Evolutionary conservation across 345 rosid species (phyloP), one percentile per base, ranked within the genome.

Genomic region (Salix viminalis): DNA sequence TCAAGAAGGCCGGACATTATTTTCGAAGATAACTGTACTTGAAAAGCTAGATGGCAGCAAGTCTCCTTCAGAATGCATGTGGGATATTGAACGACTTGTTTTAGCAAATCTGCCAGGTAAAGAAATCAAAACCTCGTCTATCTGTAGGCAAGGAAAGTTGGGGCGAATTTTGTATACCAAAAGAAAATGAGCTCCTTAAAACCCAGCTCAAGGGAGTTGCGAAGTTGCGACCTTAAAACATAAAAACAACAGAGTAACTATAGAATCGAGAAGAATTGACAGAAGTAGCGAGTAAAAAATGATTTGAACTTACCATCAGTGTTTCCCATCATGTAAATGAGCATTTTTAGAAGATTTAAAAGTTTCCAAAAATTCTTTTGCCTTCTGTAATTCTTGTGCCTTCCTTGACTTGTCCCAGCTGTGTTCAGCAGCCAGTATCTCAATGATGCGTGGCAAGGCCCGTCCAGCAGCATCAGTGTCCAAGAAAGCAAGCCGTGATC

Each of bases 321-420:
- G 96, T 75, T 91, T 95, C 72, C 97, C 97, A 12, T 93, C 99
- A 84, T 93, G 87, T 73, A 95, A 91, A 75, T 95, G 98, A 52
- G 98, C 98, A 70, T 95, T 95, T 84, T 86, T 88, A 15, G 96
- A 91, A 34, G 99, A 95, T 84, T 91, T 95, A 86, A 95, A 95
- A 76, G 98, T 95, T 81, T 89, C 83, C 83, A 95, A 76, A 80
- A 95, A 95, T 65, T 81, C 84, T 82, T 77, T 88, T 36, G 85
- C 97, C 80, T 89, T 88, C 58, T 83, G 75, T 65, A 90, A 37
- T 89, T 95, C 98, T 79, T 89, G 77, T 71, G 90, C 87, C 89
- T 85, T 83, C 82, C 92, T 91, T 42, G 90, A 76, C 82, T 81
- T 90, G 75, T 90, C 96, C 99, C 99, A 95, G 0, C 81, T 83